Evolutionary conservation across 192 early-diverging fungal species (phyloP), one percentile per base, ranked within the genome.

Genomic region (Kickxella alabastrina): DNA sequence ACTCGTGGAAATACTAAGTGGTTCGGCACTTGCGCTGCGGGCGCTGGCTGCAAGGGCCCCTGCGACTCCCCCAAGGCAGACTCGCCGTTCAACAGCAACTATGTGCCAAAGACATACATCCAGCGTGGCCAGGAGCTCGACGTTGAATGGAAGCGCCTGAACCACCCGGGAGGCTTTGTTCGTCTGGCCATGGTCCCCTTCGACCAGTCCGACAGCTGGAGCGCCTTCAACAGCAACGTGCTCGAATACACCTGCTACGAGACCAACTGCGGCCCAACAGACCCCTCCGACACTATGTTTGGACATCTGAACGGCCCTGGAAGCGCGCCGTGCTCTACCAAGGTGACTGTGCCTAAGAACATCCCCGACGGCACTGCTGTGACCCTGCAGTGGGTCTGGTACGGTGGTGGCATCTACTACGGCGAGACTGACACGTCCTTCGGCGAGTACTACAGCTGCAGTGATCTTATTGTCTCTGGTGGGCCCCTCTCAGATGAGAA

Each of bases 301-400:
- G 82, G 82, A 4, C 52, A 62, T n/a, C 60, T 72, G 52, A 84
- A 82, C 36, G 82, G 82, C 0, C 36, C 63, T 10, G 82, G 82
- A 5, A 63, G 65, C 65, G 65, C 57, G 2, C 54, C 78, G 1
- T 84, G 82, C 53, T 67, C 63, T 23, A 79, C 79, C 7, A 68
- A 43, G 7, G 66, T 84, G 10, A 76, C 64, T 3, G 52, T 82
- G 4, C 82, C 82, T 4, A 46, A 54, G 24, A 70, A 80, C 57
- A 68, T 82, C 13, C 61, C 73, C 25, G 79, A 84, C 52, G 75
- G 72, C 35, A 77, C 66, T 32, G 74, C 55, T 1, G 49, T 62
- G 34, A 84, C 82, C 4, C 63, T 84, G 22, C 82, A 84, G 45
- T 82, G 79, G 82, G 72, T 82, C 25, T 84, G 82, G 82, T 82